Evolutionary conservation across 202 grass and related monocot genomes (phyloP).

Genomic region (Brachypodium distachyon): DNA sequence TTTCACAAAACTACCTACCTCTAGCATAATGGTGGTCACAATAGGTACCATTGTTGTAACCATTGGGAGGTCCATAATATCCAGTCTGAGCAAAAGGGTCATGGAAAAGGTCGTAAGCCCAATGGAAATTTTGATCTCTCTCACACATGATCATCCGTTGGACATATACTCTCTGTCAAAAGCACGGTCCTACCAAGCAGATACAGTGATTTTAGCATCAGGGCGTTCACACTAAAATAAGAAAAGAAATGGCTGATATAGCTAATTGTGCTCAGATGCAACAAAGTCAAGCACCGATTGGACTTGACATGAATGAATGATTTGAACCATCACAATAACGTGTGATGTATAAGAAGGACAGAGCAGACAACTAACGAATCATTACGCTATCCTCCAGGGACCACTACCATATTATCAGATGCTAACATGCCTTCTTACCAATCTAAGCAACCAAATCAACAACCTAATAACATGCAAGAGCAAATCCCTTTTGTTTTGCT

Average conservation of each 20-base stretch:
- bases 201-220: constrained; percentile 15
- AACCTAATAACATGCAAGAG: constrained; percentile 7
- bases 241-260: neutral
- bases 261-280: neutral
- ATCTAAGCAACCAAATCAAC: constrained; percentile 14
- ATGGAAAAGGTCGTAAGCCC: constrained; percentile 66
- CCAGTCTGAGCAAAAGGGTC: constrained; percentile 45
- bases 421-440: neutral
- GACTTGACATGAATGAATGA: neutral
- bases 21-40: constrained; percentile 50
- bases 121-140: constrained; percentile 58
- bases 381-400: neutral
- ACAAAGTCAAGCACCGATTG: neutral
- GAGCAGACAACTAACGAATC: constrained; percentile 2
- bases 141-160: constrained; percentile 64
- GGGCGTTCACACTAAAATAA: neutral
- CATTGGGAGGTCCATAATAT: constrained; percentile 46
- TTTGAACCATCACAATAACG: neutral
- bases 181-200: constrained; percentile 15
- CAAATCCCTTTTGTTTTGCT: constrained; percentile 4
- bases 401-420: constrained; percentile 6
- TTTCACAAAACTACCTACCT: constrained; percentile 48
- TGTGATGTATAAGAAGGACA: neutral
- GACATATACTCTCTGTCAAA: constrained; percentile 7
- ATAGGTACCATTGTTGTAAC: constrained; percentile 43